A percentile compares a stretch with the other conserved stretches of the same genome.
Conservation (phyloP, 2,329 filamentous ascomycete genomes). For the Fusarium virguliforme region DNA sequence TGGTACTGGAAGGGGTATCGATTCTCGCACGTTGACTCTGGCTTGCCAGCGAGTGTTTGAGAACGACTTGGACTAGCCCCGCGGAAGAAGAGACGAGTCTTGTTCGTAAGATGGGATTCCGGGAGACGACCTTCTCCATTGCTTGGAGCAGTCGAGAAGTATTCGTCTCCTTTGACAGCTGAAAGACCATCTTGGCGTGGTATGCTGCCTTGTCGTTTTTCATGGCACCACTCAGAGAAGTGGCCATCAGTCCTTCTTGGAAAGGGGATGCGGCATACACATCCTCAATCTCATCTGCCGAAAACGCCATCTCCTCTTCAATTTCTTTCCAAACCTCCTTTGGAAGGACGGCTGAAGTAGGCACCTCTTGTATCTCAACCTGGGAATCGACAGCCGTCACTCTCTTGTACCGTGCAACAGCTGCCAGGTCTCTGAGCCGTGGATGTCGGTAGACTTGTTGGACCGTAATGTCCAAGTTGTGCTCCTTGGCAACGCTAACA, state of each 20-base stretch:
- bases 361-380: not conserved
- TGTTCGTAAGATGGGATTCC: not conserved
- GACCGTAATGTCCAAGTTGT: conserved; percentile 1
- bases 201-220: not conserved
- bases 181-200: conserved; percentile 3
- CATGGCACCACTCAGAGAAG: not conserved
- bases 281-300: not conserved
- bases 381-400: too few relatives aligned
- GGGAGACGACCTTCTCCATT: not conserved
- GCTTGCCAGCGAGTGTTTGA: not conserved
- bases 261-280: not conserved
- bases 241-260: conserved; percentile 8
- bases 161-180: not conserved
- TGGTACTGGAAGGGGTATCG: not conserved
- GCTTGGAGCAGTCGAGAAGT: not conserved
- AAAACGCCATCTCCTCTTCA: not conserved
- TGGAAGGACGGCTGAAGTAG: not conserved
- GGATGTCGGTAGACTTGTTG: not conserved
- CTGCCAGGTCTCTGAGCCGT: not conserved
- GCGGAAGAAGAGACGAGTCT: not conserved
- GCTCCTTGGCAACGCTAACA: not conserved
- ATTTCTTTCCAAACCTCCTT: not conserved
- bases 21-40: too few relatives aligned
- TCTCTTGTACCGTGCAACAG: not conserved
- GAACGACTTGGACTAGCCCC: not conserved